These are phyloP conservation scores for Dalechampia spathulata DNA, from an alignment of 441 rosid genomes.

Conservation along the genomic window DNA sequence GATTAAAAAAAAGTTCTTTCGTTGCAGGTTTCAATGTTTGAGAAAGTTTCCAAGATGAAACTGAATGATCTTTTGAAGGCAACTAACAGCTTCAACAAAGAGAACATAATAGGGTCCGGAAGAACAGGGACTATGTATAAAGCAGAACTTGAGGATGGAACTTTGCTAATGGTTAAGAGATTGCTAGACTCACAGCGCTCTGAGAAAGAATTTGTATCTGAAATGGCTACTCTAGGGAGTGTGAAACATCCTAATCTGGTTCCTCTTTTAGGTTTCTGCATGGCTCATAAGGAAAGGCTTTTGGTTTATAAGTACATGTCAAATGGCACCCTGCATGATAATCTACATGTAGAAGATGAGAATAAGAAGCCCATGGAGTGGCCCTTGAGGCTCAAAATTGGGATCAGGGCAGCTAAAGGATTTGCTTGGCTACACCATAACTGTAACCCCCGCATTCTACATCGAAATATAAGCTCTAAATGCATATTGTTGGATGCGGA, in stretches of 20 bases:
- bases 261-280: slow-evolving; percentile 81
- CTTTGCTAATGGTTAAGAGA: slow-evolving; percentile 68
- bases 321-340: slow-evolving; percentile 60
- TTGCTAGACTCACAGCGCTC: slow-evolving; percentile 76
- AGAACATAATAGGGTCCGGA: slow-evolving; percentile 66
- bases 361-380: slow-evolving; percentile 51
- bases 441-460: slow-evolving; percentile 85
- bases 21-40: slow-evolving; percentile 72
- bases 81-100: slow-evolving; percentile 64
- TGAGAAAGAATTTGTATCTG: slow-evolving; percentile 59
- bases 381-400: slow-evolving; percentile 76
- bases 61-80: slow-evolving; percentile 76
- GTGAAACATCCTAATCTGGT: slow-evolving; percentile 75
- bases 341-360: slow-evolving; percentile 39
- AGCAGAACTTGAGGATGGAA: slow-evolving; percentile 67
- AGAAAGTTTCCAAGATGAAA: slow-evolving; percentile 71
- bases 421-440: slow-evolving; percentile 94
- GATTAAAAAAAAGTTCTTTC: slow-evolving; percentile 6
- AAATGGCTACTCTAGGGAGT: slow-evolving; percentile 74
- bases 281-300: slow-evolving; percentile 62
- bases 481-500: slow-evolving; percentile 68
- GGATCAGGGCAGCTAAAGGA: slow-evolving; percentile 67
- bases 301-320: slow-evolving; percentile 69
- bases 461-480: slow-evolving; percentile 82
- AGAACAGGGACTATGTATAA: slow-evolving; percentile 75